Base-by-base conservation (phyloP, 2,329 filamentous ascomycete genomes). In the Chrysoporthe austroafricana region DNA sequence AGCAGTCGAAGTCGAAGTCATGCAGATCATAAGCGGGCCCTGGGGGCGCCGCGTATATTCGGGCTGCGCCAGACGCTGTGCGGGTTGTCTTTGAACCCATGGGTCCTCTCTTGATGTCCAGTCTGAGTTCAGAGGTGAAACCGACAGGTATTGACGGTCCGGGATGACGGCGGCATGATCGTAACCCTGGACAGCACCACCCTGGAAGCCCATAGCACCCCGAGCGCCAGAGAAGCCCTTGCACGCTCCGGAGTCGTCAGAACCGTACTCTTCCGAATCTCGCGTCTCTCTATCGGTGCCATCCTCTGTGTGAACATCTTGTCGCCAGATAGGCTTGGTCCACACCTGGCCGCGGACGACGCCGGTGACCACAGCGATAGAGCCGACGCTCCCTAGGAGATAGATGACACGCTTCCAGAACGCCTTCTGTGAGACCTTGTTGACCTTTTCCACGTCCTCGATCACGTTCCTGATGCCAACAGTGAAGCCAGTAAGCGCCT, bases 381-480 rank as follows among this genome's bases (percentile, higher is more conserved):
- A 54, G 50, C 50, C 50, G 1, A 32, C 4, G 7, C 21, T 54
- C 9, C 50, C 50, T 13, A 54, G 26, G 50, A 54, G 32, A 5
- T 54, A 54, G 6, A 54, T 54, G 21, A 5, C 50, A 54, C 50
- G 50, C 26, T 54, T 54, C 50, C 50, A 54, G 26, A 54, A 54
- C 13, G 50, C 50, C 50, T 54, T 54, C 50, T 54, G 50, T 7
- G 50, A 54, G 4, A 54, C 50, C 50, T 54, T 54, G 26, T 32
- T 34, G 26, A 54, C 50, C 50, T 54, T 54, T 54, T 54, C 50
- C 50, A 54, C 50, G 21, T 54, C 50, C 32, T 54, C 50, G 26
- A 54, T 54, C 26, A 34, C 26, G 6, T 54, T 26, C 26, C 26
- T 21, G 26, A 54, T 54, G 21, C 50, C 50, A 4, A 16, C 16